A percentile compares a stretch with the other conserved stretches of the same genome.
phyloP scores from a whole-genome alignment of 768 basidiomycete species.

The Boletus rubropictus region DNA sequence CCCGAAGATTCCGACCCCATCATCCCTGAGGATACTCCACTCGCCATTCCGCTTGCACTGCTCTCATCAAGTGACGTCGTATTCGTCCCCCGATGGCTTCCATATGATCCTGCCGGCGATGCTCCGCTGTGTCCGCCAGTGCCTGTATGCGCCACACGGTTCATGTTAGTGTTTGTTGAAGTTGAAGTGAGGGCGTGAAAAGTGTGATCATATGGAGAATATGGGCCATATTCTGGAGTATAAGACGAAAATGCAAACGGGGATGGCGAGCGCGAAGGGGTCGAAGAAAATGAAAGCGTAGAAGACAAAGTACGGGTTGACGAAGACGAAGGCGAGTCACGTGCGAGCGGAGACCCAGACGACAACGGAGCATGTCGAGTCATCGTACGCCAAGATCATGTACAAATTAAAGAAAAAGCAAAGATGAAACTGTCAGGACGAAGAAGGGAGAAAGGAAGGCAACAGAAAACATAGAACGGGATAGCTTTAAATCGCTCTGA shows the following conservation, averaged over 20 bases:
- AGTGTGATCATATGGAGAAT: background rate
- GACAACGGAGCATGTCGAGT: background rate
- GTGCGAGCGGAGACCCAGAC: background rate
- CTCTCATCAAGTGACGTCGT: conserved; percentile 16
- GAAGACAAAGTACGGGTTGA: conserved; percentile 2
- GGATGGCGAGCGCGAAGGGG: background rate
- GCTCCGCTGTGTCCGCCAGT: conserved; percentile 10
- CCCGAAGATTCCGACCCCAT: conserved; percentile 11
- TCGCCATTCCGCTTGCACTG: conserved; percentile 6
- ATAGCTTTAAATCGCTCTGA: background rate
- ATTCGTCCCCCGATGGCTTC: conserved; percentile 18
- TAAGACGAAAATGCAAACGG: background rate
- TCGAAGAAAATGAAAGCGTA: conserved; percentile 2
- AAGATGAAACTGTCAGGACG: background rate
- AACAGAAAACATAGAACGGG: background rate
- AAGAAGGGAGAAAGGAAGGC: background rate
- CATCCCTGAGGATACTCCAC: conserved; percentile 14
- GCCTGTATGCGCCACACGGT: conserved; percentile 9
- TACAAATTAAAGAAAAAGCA: background rate
- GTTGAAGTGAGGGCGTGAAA: background rate
- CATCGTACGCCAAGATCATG: conserved; percentile 5
- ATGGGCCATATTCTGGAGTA: background rate
- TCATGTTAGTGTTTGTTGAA: conserved; percentile 9
- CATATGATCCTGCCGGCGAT: conserved; percentile 24
- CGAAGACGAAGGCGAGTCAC: background rate